These are phyloP conservation scores for Raffaelea albimanens DNA, from an alignment of 2,329 filamentous ascomycete genomes.

Conservation along the genomic window DNA sequence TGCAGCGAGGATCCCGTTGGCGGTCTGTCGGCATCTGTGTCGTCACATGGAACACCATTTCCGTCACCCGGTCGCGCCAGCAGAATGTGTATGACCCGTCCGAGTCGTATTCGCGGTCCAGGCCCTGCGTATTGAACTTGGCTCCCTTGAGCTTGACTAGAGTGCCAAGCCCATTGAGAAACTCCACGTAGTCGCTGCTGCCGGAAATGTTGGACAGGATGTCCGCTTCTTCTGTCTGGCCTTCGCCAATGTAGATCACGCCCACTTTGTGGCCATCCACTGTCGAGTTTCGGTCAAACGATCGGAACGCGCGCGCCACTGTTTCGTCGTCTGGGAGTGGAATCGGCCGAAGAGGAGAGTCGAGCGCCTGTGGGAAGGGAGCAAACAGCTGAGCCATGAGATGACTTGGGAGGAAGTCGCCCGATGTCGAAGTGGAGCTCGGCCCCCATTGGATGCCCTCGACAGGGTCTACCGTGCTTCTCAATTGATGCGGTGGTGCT, in stretches of 20 bases:
- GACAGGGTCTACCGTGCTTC: not conserved
- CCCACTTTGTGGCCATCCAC: slow-evolving; percentile 95
- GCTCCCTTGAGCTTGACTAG: slow-evolving; percentile 72
- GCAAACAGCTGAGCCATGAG: slow-evolving; percentile 61
- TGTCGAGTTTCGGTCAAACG: slow-evolving; percentile 80
- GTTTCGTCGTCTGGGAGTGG: slow-evolving; percentile 63
- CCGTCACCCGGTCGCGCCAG: slow-evolving; percentile 90
- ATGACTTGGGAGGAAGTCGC: slow-evolving; percentile 62
- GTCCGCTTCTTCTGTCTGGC: slow-evolving; percentile 71
- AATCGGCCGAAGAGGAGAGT: slow-evolving; percentile 57
- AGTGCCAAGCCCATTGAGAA: slow-evolving; percentile 73
- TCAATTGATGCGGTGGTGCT: slow-evolving; percentile 44
- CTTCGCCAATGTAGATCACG: slow-evolving; percentile 84
- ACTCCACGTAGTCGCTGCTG: slow-evolving; percentile 78
- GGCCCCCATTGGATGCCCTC: slow-evolving; percentile 9
- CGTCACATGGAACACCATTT: slow-evolving; percentile 90
- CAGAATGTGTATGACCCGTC: slow-evolving; percentile 87
- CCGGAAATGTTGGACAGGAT: slow-evolving; percentile 83
- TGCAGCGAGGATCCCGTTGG: slow-evolving; percentile 64
- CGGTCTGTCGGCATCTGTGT: slow-evolving; percentile 94
- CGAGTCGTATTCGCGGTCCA: slow-evolving; percentile 66
- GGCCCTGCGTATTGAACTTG: slow-evolving; percentile 84
- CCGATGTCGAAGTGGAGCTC: slow-evolving; percentile 40
- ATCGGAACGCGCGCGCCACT: slow-evolving; percentile 62
- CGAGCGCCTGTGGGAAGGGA: slow-evolving; percentile 47